Conservation (phyloP, 2,329 filamentous ascomycete species). For the Verticillium albo-atrum region DNA sequence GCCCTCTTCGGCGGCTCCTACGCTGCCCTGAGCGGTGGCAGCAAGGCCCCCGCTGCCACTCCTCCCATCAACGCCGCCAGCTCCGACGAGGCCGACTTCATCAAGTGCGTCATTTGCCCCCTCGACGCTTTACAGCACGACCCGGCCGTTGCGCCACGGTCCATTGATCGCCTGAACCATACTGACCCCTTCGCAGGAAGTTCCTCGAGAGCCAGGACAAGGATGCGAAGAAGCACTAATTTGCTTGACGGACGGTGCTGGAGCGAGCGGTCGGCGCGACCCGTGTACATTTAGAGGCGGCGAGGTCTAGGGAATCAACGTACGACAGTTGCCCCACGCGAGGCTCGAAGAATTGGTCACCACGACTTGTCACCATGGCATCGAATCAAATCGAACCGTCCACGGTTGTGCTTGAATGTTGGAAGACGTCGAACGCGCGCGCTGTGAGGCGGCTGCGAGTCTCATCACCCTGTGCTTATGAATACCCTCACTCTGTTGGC, state of each 20-base stretch:
- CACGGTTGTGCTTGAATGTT: not conserved
- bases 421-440: not conserved
- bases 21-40: conserved; percentile 39
- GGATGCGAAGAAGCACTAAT: conserved; percentile 37
- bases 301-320: not conserved
- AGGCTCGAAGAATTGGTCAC: not conserved
- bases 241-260: conserved; percentile 2
- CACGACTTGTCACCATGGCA: not conserved
- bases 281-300: conserved; percentile 22
- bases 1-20: conserved; percentile 46
- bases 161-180: not conserved
- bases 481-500: not conserved
- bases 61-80: conserved; percentile 59
- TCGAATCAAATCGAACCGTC: not conserved
- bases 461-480: not conserved
- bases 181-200: conserved; percentile 29
- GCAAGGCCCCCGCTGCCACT: conserved; percentile 34
- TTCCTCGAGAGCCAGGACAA: conserved; percentile 42
- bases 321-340: not conserved
- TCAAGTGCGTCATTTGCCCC: conserved; percentile 45
- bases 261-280: conserved; percentile 7
- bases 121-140: conserved; percentile 3
- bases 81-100: conserved; percentile 60
- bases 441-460: not conserved
- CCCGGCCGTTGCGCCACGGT: conserved; percentile 3